Evolutionary conservation across 2,329 filamentous ascomycete genomes (phyloP), one percentile per base, ranked within the genome.

Genomic region (Helminthosporium solani): DNA sequence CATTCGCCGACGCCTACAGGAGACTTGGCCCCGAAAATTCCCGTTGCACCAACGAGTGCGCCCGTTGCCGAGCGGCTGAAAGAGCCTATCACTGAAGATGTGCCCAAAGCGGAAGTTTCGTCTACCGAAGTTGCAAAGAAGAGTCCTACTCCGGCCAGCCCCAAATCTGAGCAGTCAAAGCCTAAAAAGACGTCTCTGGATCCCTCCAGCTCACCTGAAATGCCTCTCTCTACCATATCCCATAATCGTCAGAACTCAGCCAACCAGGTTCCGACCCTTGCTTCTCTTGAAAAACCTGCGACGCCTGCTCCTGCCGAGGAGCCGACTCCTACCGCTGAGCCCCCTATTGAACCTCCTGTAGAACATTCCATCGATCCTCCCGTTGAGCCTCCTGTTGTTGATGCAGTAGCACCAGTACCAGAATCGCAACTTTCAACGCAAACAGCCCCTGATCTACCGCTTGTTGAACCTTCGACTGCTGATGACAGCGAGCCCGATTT

Each of bases 1-100:
- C 74, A 72, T 31, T 71, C 73, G n/a, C 74, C 74, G 40, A 74
- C 75, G 6, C 72, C 75, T 28, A 67, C 52, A 58, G 66, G 41
- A 27, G 39, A 31, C 14, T 12, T 14, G 9, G 14, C 12, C 28
- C 28, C 28, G 7, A 31, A 31, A 31, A 6, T 12, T 5, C 14
- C 28, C 14, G 8, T 12, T n/a, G 28, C 6, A n/a, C 28, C 28
- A 41, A n/a, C n/a, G 57, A 54, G 31, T 38, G 45, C 25, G 49
- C 33, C 54, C 12, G 20, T 30, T 18, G 28, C 37, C 5, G 53
- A 54, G 23, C 16, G 39, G 40, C 44, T 46, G 25, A 27, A 39
- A 11, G 46, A 34, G 21, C 30, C 40, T 28, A 15, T 40, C 14
- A 23, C 38, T 35, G 36, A 45, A 15, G 28, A 35, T 11, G 28